A percentile compares a stretch with the other conserved stretches of the same genome.
Evolutionary conservation across 2,329 filamentous ascomycete species (phyloP).

Genomic region (Arachnomyces sp.): DNA sequence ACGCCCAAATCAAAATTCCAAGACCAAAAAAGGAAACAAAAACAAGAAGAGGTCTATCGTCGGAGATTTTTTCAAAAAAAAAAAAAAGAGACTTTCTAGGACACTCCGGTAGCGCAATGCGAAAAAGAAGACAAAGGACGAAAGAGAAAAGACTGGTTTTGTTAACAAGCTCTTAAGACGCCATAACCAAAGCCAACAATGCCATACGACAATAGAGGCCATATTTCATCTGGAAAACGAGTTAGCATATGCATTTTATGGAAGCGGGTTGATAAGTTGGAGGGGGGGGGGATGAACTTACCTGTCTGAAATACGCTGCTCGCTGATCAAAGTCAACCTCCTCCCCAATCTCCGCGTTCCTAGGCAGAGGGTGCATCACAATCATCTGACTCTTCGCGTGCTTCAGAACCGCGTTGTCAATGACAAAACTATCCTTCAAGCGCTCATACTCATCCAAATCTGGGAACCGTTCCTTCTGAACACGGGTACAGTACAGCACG

Average conservation of each 20-base stretch:
- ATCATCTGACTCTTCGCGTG: constrained; percentile 89
- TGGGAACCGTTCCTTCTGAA: constrained; percentile 95
- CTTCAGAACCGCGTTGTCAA: constrained; percentile 85
- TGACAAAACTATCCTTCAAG: constrained; percentile 80
- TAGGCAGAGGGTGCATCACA: constrained; percentile 88
- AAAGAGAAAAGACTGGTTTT: background rate
- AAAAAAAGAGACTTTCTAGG: no score
- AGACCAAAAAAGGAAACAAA: no score
- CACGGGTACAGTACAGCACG: constrained; percentile 91
- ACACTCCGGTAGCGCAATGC: background rate
- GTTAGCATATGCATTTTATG: constrained; percentile 34
- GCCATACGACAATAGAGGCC: constrained; percentile 98
- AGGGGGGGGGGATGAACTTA: constrained; percentile 45
- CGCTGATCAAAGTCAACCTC: constrained; percentile 97
- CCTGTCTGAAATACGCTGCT: constrained; percentile 98
- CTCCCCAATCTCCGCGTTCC: constrained; percentile 87
- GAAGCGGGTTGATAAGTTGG: constrained; percentile 1
- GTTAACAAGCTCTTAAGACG: constrained; percentile 27
- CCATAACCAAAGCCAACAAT: constrained; percentile 87
- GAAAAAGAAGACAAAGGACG: background rate
- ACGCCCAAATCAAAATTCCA: no score
- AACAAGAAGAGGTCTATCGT: no score
- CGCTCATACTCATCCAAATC: constrained; percentile 71
- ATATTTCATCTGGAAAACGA: constrained; percentile 72
- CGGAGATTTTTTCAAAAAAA: background rate